phyloP scores from a whole-genome alignment of 352 stramenopile species.

The Globisporangium sylvaticum region DNA sequence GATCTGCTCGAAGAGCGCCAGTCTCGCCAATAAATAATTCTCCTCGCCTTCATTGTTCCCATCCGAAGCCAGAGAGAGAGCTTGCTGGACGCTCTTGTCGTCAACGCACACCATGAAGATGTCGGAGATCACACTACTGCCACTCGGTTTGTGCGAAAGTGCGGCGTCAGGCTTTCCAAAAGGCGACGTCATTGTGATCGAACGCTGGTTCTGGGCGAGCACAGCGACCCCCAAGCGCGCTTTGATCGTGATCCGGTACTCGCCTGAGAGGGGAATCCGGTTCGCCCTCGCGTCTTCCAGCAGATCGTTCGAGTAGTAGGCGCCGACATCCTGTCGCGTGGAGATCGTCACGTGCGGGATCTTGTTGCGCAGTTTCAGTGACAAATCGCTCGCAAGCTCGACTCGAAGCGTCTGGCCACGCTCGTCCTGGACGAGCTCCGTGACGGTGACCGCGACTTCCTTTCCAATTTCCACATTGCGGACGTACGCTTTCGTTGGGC shows the following conservation, averaged over 20 bases:
- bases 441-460: constrained; percentile 26
- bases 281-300: constrained; percentile 21
- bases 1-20: constrained; percentile 26
- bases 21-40: constrained; percentile 9
- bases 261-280: constrained; percentile 18
- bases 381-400: constrained; percentile 30
- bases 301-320: constrained; percentile 69
- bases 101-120: constrained; percentile 34
- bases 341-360: constrained; percentile 66
- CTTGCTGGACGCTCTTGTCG: constrained; percentile 18
- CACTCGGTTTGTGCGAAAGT: not conserved
- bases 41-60: not conserved
- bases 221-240: constrained; percentile 29
- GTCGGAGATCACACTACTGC: constrained; percentile 2
- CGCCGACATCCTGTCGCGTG: constrained; percentile 33
- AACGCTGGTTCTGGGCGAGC: constrained; percentile 35
- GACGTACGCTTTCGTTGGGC: constrained; percentile 48
- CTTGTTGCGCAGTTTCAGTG: constrained; percentile 44
- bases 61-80: not conserved
- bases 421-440: constrained; percentile 41
- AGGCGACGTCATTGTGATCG: constrained; percentile 27
- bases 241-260: constrained; percentile 19
- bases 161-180: constrained; percentile 18
- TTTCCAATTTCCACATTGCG: constrained; percentile 41
- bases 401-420: constrained; percentile 49